These are phyloP conservation scores for Schrenkiella parvula DNA, from an alignment of 345 rosid species.

Conservation along the genomic window DNA sequence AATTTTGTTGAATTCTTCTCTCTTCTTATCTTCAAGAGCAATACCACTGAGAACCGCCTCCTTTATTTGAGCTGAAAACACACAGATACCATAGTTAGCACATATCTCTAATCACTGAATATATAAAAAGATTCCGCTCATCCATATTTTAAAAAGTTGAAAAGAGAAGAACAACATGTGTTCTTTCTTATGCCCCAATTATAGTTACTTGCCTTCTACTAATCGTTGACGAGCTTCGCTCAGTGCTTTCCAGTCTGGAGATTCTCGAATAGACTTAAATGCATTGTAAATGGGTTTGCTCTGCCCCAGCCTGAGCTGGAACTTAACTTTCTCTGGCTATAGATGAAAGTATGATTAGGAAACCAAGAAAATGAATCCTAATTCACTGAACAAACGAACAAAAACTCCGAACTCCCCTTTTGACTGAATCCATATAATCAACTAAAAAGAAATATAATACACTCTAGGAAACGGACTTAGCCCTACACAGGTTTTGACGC, in stretches of 20 bases:
- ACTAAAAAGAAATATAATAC: background rate
- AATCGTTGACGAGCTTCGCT: conserved; percentile 68
- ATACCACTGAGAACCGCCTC: conserved; percentile 93
- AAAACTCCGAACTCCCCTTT: background rate
- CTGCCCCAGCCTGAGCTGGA: conserved; percentile 65
- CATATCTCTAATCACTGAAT: background rate
- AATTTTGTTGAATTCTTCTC: conserved; percentile 86
- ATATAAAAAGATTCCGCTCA: background rate
- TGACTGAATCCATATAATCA: background rate
- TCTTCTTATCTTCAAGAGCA: conserved; percentile 80
- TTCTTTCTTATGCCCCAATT: background rate
- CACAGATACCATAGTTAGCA: conserved; percentile 22
- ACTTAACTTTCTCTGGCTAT: conserved; percentile 38
- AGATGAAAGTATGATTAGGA: background rate
- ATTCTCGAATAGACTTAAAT: conserved; percentile 65
- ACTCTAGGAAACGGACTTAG: background rate
- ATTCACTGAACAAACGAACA: background rate
- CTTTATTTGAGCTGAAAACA: conserved; percentile 66
- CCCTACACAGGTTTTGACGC: background rate
- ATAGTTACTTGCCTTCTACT: conserved; percentile 60
- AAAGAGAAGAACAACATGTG: background rate
- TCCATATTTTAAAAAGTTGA: background rate
- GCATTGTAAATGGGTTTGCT: conserved; percentile 85
- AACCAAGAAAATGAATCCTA: background rate
- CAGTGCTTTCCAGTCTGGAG: conserved; percentile 61